Conservation (phyloP, 257 asterid species). For the Datura wrightii region DNA sequence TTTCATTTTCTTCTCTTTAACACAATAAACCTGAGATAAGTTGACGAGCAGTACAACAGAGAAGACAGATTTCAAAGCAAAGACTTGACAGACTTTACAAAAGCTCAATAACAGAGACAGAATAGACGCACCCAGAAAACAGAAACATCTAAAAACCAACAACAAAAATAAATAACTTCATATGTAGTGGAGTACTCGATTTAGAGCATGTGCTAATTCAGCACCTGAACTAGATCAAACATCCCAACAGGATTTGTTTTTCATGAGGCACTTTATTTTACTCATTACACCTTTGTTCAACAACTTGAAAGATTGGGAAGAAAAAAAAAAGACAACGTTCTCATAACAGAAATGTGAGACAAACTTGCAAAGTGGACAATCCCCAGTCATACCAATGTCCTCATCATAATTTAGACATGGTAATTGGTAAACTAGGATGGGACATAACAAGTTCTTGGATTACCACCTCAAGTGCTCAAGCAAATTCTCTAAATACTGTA, state of each 20-base stretch:
- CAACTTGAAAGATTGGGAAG: not conserved
- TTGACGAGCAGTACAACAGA: not conserved
- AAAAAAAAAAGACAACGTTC: not conserved
- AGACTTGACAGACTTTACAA: slow-evolving; percentile 1
- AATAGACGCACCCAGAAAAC: not conserved
- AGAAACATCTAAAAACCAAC: slow-evolving; percentile 10
- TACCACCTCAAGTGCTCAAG: slow-evolving; percentile 5
- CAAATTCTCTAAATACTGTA: not conserved
- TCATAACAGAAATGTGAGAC: not conserved
- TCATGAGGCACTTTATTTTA: not conserved
- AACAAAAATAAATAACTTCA: slow-evolving; percentile 6
- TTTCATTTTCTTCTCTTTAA: slow-evolving; percentile 7
- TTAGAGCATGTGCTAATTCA: slow-evolving; percentile 22
- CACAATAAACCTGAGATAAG: not conserved
- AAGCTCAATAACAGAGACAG: not conserved
- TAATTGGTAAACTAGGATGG: not conserved
- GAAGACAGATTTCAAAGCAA: not conserved
- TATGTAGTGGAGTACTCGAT: not conserved
- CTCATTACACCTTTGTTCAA: not conserved
- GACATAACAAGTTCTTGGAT: not conserved
- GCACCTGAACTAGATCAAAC: slow-evolving; percentile 18
- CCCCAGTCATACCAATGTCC: not conserved
- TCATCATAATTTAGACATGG: not conserved
- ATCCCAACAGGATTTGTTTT: not conserved
- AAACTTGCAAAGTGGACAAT: slow-evolving; percentile 15